Conservation (phyloP, 2,329 filamentous ascomycete genomes). For the Epicoccum nigrum region DNA sequence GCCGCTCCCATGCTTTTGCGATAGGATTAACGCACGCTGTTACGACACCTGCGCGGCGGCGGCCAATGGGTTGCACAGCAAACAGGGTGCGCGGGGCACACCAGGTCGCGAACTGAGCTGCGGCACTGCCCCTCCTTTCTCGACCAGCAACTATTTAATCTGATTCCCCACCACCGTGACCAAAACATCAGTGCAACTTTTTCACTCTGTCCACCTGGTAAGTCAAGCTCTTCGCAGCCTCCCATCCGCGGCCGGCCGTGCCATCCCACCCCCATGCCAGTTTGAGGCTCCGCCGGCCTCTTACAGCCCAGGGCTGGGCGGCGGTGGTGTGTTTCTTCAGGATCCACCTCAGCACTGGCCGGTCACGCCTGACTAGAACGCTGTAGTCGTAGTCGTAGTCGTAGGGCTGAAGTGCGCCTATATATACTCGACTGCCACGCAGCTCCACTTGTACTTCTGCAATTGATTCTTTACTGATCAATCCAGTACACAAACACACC, state of each 20-base stretch:
- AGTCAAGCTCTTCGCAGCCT: constrained; percentile 36
- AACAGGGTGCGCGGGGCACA: constrained; percentile 34
- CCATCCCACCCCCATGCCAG: constrained; percentile 31
- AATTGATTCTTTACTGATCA: constrained; percentile 33
- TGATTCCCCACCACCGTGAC: constrained; percentile 24
- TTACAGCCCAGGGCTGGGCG: constrained; percentile 26
- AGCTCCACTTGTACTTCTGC: constrained; percentile 18
- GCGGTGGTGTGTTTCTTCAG: constrained; percentile 32
- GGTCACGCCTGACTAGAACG: constrained; percentile 12
- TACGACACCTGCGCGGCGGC: constrained; percentile 27
- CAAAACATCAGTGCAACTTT: constrained; percentile 34
- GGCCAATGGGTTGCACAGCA: constrained; percentile 29
- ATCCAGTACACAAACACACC: constrained; percentile 34
- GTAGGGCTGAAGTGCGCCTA: constrained; percentile 26
- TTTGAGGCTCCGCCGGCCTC: constrained; percentile 27
- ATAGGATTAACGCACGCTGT: constrained; percentile 32
- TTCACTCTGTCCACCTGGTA: constrained; percentile 40
- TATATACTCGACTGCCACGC: constrained; percentile 28
- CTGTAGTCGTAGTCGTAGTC: constrained; percentile 14
- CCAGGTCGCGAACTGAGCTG: constrained; percentile 14
- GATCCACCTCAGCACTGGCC: constrained; percentile 22
- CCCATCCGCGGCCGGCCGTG: constrained; percentile 46
- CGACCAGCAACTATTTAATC: constrained; percentile 22
- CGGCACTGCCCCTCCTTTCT: constrained; percentile 28
- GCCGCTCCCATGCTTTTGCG: constrained; percentile 26